Percentiles rank a stretch among this genome's conserved stretches.
Evolutionary conservation across 352 stramenopile genomes (phyloP).

Genomic region (Pythium angustatum): DNA sequence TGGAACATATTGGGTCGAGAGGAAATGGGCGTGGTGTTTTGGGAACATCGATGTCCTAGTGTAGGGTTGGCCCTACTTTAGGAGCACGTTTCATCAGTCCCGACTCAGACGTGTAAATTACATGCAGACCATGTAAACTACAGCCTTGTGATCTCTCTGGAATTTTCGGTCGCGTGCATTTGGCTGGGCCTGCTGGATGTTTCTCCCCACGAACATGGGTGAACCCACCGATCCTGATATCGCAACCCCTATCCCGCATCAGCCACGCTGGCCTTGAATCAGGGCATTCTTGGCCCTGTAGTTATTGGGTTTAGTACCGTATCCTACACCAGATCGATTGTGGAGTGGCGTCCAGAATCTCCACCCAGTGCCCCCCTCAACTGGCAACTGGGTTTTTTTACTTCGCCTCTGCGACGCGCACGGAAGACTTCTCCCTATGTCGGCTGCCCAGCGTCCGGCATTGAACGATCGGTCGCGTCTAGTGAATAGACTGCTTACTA

Average conservation of each 20-base stretch:
- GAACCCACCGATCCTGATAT: conserved; percentile 3
- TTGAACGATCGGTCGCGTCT: not conserved
- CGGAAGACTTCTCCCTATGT: not conserved
- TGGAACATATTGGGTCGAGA: conserved; percentile 63
- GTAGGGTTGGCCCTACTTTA: conserved; percentile 1
- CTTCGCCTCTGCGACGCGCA: not conserved
- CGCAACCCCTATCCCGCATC: not conserved
- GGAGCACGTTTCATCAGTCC: not conserved
- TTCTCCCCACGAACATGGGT: not conserved
- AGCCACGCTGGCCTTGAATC: not conserved
- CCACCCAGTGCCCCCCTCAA: not conserved
- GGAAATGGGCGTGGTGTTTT: not conserved
- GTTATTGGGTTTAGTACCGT: too few species aligned
- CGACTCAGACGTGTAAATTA: not conserved
- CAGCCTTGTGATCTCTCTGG: too few species aligned
- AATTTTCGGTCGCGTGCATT: too few species aligned
- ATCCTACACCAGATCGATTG: too few species aligned
- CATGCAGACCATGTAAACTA: not conserved
- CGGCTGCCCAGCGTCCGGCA: too few species aligned
- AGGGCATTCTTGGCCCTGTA: not conserved
- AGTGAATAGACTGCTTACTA: not conserved
- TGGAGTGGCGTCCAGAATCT: too few species aligned
- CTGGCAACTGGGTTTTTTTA: not conserved
- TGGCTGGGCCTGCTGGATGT: not conserved
- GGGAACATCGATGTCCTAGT: not conserved